Evolutionary conservation across 352 stramenopile genomes (phyloP).

Genomic region (Globisporangium cystogenes): DNA sequence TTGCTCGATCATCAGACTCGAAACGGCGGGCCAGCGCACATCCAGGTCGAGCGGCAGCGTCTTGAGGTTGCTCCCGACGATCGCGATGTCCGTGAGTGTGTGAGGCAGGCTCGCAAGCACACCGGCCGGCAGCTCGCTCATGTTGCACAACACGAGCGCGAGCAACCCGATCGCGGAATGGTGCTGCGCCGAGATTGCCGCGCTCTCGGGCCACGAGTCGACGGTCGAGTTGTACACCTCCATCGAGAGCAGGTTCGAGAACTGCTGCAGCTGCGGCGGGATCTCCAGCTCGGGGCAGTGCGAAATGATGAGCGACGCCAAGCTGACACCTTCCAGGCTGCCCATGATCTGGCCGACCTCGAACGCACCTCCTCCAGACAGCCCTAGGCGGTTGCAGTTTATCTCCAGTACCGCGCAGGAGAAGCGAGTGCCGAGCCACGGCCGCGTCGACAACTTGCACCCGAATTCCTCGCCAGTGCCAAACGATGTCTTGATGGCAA

Average conservation of each 20-base stretch:
- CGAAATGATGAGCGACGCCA: conserved; percentile 22
- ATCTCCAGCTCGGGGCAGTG: conserved; percentile 20
- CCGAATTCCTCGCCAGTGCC: conserved; percentile 9
- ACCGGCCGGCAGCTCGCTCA: conserved; percentile 5
- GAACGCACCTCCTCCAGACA: conserved; percentile 5
- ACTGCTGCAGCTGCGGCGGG: conserved; percentile 17
- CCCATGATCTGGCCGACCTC: conserved; percentile 10
- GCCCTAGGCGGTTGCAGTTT: conserved; percentile 13
- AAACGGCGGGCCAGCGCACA: conserved; percentile 3
- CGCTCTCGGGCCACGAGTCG: conserved; percentile 12
- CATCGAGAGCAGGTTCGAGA: conserved; percentile 20
- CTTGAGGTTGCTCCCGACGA: conserved; percentile 11
- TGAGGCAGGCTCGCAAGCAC: conserved; percentile 4
- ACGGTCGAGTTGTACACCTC: conserved; percentile 32
- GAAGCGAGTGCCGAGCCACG: conserved; percentile 22
- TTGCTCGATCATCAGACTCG: conserved; percentile 5
- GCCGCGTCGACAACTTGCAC: conserved; percentile 21
- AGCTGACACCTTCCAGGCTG: conserved; percentile 12
- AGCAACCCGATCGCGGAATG: conserved; percentile 11
- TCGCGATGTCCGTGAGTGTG: conserved; percentile 8
- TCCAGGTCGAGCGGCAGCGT: conserved; percentile 6
- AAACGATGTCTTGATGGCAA: conserved; percentile 7
- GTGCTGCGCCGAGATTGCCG: conserved; percentile 14
- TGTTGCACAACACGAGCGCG: conserved; percentile 6
- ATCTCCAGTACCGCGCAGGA: conserved; percentile 11